A percentile compares a stretch with the other conserved stretches of the same genome.
Evolutionary conservation across 805 yeast species (phyloP).

Genomic region (Wickerhamiella occidentalis): DNA sequence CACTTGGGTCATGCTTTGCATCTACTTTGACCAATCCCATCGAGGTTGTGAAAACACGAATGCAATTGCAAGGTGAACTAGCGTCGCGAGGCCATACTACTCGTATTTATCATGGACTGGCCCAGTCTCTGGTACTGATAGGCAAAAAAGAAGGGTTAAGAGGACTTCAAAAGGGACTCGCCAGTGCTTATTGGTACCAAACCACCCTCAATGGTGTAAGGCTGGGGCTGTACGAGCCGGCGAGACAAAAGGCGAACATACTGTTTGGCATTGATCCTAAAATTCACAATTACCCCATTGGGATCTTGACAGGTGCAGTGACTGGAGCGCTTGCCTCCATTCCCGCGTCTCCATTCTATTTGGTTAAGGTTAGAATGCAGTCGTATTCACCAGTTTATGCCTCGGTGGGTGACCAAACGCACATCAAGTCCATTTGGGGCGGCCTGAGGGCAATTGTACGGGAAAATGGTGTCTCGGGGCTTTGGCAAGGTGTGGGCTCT

Average conservation of each 20-base stretch:
- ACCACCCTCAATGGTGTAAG: slow-evolving; percentile 87
- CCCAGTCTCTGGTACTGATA: slow-evolving; percentile 69
- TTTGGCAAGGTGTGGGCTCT: slow-evolving; percentile 72
- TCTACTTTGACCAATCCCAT: slow-evolving; percentile 95
- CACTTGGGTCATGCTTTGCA: slow-evolving; percentile 93
- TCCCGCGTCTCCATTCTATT: slow-evolving; percentile 79
- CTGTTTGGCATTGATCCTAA: slow-evolving; percentile 37
- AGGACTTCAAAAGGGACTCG: slow-evolving; percentile 81
- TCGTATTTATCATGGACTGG: slow-evolving; percentile 66
- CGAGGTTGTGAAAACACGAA: slow-evolving; percentile 84
- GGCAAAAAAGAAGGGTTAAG: slow-evolving; percentile 69
- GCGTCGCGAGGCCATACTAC: slow-evolving; percentile 35
- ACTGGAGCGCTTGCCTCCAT: slow-evolving; percentile 89
- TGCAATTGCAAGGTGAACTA: slow-evolving; percentile 94
- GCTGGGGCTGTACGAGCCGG: slow-evolving; percentile 87
- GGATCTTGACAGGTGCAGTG: slow-evolving; percentile 68
- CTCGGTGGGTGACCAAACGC: slow-evolving; percentile 84
- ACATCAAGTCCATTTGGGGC: slow-evolving; percentile 55
- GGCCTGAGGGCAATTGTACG: slow-evolving; percentile 53
- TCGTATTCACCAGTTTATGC: slow-evolving; percentile 55
- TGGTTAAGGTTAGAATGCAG: slow-evolving; percentile 94
- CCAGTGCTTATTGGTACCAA: slow-evolving; percentile 84
- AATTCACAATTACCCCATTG: slow-evolving; percentile 47
- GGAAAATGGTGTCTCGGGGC: slow-evolving; percentile 60
- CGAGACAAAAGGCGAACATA: slow-evolving; percentile 47